Percentiles rank a stretch among this genome's conserved stretches.
Conservation (phyloP, 1,284 basidiomycete genomes). For the Agroathelia rolfsii region DNA sequence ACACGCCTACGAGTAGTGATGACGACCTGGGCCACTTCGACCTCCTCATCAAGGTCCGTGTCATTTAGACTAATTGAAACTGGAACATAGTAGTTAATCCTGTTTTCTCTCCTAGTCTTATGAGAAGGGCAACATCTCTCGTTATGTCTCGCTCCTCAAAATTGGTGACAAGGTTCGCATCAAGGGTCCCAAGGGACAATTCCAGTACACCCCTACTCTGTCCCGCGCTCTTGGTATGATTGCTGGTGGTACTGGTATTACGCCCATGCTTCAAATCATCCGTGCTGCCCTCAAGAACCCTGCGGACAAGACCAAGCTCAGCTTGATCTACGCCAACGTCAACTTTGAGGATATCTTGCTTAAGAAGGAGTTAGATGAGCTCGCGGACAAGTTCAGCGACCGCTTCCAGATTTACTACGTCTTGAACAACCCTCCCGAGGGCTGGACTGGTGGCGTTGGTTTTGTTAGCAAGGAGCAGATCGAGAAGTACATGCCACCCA, state of each 20-base stretch:
- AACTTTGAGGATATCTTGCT: constrained; percentile 82
- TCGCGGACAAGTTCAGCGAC: constrained; percentile 55
- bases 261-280: constrained; percentile 97
- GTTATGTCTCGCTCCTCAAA: constrained; percentile 70
- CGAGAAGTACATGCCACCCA: constrained; percentile 58
- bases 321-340: constrained; percentile 95
- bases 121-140: constrained; percentile 94
- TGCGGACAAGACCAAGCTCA: constrained; percentile 71
- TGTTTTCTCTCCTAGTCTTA: constrained; percentile 62
- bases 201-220: constrained; percentile 66
- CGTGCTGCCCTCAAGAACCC: constrained; percentile 83
- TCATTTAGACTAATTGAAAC: too few relatives aligned
- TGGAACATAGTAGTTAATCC: too few relatives aligned
- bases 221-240: constrained; percentile 87
- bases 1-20: constrained; percentile 92
- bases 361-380: constrained; percentile 76
- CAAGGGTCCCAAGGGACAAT: constrained; percentile 95
- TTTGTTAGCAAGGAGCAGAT: constrained; percentile 96
- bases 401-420: constrained; percentile 86
- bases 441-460: constrained; percentile 84
- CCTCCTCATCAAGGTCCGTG: constrained; percentile 84
- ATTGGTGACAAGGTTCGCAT: constrained; percentile 81
- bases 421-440: constrained; percentile 83
- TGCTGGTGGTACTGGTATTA: constrained; percentile 92
- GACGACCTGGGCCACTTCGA: constrained; percentile 92